phyloP scores from a whole-genome alignment of 1,284 basidiomycete genomes.

The Volvariella volvacea region DNA sequence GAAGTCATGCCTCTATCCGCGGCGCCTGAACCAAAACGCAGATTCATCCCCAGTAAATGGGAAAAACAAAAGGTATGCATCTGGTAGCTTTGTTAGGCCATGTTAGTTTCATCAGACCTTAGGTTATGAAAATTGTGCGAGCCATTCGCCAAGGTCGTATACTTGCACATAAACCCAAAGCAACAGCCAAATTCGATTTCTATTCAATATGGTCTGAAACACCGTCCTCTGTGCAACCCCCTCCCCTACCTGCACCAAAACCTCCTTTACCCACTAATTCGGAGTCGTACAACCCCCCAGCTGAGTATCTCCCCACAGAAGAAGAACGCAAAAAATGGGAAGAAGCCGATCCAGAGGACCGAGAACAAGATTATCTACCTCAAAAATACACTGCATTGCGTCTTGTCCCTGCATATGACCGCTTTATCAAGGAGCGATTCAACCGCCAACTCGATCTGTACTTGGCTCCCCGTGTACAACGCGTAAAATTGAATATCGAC shows the following conservation, averaged over 20 bases:
- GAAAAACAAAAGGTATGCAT: conserved; percentile 87
- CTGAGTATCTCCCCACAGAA: conserved; percentile 92
- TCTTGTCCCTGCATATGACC: conserved; percentile 86
- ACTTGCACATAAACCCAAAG: conserved; percentile 81
- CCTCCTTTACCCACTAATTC: conserved; percentile 83
- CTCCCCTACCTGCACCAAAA: conserved; percentile 90
- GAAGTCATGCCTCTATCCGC: conserved; percentile 89
- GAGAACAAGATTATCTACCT: conserved; percentile 87
- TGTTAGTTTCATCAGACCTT: conserved; percentile 7
- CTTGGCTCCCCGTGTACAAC: conserved; percentile 89
- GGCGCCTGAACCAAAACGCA: conserved; percentile 92
- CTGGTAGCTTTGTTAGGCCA: background rate
- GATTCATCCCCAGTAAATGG: conserved; percentile 99
- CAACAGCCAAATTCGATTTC: conserved; percentile 68
- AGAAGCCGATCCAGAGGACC: conserved; percentile 82
- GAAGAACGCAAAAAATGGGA: conserved; percentile 86
- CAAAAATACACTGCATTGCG: conserved; percentile 84
- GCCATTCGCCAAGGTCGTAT: conserved; percentile 97
- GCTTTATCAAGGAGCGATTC: conserved; percentile 93
- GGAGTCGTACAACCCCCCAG: conserved; percentile 98
- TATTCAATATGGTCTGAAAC: conserved; percentile 90
- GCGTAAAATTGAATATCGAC: conserved; percentile 85
- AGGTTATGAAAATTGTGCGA: conserved; percentile 99
- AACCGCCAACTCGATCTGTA: conserved; percentile 95
- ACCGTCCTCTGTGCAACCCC: conserved; percentile 53